Percentiles rank a stretch among this genome's conserved stretches.
These are phyloP conservation scores for Ceratobasidium papillatum DNA, from an alignment of 1,284 basidiomycete species.

Conservation along the genomic window DNA sequence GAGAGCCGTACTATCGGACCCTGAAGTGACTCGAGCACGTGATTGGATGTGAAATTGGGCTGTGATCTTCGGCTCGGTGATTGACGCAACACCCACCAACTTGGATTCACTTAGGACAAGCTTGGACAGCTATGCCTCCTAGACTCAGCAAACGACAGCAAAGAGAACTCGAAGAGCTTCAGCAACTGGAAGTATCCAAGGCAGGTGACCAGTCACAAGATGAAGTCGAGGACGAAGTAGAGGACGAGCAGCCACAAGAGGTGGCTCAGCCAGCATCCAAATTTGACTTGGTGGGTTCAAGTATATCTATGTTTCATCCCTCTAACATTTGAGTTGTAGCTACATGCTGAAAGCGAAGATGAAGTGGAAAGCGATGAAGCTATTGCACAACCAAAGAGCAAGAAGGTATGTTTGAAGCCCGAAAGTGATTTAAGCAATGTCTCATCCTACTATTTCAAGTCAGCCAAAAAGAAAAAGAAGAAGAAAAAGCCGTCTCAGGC, in stretches of 20 bases:
- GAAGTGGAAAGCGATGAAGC: slow-evolving; percentile 62
- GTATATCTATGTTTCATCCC: not conserved
- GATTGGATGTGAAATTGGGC: not conserved
- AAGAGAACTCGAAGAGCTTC: slow-evolving; percentile 82
- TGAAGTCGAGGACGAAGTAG: slow-evolving; percentile 46
- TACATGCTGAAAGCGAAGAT: slow-evolving; percentile 56
- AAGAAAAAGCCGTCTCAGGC: slow-evolving; percentile 45
- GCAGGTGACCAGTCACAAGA: slow-evolving; percentile 39
- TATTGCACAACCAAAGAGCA: slow-evolving; percentile 48
- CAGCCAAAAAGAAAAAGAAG: slow-evolving; percentile 48
- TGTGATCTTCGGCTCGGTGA: not conserved
- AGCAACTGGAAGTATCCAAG: slow-evolving; percentile 54
- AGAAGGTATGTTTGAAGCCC: slow-evolving; percentile 49
- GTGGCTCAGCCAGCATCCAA: slow-evolving; percentile 49
- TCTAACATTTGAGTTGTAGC: not conserved
- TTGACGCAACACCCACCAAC: slow-evolving; percentile 21
- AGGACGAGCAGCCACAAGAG: slow-evolving; percentile 54
- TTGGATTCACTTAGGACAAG: not conserved
- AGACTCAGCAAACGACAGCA: slow-evolving; percentile 81
- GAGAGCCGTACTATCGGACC: not conserved
- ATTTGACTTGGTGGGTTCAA: slow-evolving; percentile 47
- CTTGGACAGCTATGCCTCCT: slow-evolving; percentile 53
- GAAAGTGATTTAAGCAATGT: not conserved
- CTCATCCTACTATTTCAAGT: slow-evolving; percentile 33
- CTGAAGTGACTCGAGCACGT: not conserved